Evolutionary conservation across 768 basidiomycete species (phyloP).

Genomic region (Russula ochroleuca): DNA sequence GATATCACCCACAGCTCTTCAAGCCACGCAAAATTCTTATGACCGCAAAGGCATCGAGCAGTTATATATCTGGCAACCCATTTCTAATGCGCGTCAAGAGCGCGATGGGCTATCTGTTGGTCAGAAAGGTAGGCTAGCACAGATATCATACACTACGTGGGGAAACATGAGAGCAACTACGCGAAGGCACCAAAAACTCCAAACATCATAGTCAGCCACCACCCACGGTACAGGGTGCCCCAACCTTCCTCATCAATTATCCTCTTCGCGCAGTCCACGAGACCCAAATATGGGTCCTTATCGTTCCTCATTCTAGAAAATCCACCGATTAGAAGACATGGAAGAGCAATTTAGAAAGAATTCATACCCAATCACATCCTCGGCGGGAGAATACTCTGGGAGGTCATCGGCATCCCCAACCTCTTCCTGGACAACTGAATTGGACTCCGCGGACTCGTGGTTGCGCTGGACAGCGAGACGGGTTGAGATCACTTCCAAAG

Average conservation of each 20-base stretch:
- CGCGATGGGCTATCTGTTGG: neutral
- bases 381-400: constrained; percentile 60
- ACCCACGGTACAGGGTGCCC: constrained; percentile 69
- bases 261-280: constrained; percentile 70
- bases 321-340: constrained; percentile 5
- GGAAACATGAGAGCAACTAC: constrained; percentile 19
- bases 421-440: constrained; percentile 69
- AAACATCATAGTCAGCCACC: constrained; percentile 77
- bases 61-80: too few species aligned
- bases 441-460: constrained; percentile 69
- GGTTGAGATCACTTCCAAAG: constrained; percentile 75
- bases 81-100: too few species aligned
- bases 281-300: constrained; percentile 71
- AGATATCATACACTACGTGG: constrained; percentile 2
- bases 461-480: constrained; percentile 82
- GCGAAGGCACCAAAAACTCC: constrained; percentile 50
- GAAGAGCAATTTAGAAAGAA: neutral
- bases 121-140: constrained; percentile 1
- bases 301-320: constrained; percentile 49
- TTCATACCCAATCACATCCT: constrained; percentile 80
- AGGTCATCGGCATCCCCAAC: constrained; percentile 59
- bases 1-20: too few species aligned
- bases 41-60: too few species aligned
- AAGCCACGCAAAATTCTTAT: too few species aligned
- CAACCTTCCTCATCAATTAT: constrained; percentile 79